Conservation (phyloP, 2,329 filamentous ascomycete species). For the Tolypocladium album region DNA sequence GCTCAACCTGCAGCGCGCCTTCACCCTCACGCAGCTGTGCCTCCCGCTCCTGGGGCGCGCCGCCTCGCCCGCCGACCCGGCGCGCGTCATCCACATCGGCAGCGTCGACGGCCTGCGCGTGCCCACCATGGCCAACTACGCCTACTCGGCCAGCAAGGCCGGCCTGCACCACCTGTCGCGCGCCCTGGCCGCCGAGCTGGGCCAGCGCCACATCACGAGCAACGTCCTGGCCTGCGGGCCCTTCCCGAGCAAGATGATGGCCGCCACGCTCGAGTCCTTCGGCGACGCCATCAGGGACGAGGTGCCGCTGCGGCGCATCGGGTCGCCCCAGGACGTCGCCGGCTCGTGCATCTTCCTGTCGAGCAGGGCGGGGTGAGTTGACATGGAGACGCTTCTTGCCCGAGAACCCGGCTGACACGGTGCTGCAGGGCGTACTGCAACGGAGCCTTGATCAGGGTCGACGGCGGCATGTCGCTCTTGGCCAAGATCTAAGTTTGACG, state of each 20-base stretch:
- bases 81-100: constrained; percentile 55
- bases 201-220: constrained; percentile 47
- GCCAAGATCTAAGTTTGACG: constrained; percentile 28
- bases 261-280: constrained; percentile 43
- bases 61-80: constrained; percentile 30
- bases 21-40: constrained; percentile 52
- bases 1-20: constrained; percentile 58
- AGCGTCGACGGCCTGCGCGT: constrained; percentile 52
- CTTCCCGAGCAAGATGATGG: constrained; percentile 61
- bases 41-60: constrained; percentile 47
- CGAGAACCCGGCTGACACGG: background rate
- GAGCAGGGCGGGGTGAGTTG: constrained; percentile 48
- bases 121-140: constrained; percentile 46
- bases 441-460: constrained; percentile 51
- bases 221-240: constrained; percentile 66
- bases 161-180: constrained; percentile 53
- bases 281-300: constrained; percentile 42
- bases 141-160: constrained; percentile 52
- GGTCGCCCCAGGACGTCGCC: constrained; percentile 56
- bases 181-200: constrained; percentile 49
- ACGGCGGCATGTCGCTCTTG: constrained; percentile 42
- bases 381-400: background rate
- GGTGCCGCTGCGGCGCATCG: constrained; percentile 58
- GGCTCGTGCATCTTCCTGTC: constrained; percentile 61
- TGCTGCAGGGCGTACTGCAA: constrained; percentile 43